A percentile compares a stretch with the other conserved stretches of the same genome.
Evolutionary conservation across 2,329 filamentous ascomycete species (phyloP).

Genomic region (Chaetoscypha palmicola): DNA sequence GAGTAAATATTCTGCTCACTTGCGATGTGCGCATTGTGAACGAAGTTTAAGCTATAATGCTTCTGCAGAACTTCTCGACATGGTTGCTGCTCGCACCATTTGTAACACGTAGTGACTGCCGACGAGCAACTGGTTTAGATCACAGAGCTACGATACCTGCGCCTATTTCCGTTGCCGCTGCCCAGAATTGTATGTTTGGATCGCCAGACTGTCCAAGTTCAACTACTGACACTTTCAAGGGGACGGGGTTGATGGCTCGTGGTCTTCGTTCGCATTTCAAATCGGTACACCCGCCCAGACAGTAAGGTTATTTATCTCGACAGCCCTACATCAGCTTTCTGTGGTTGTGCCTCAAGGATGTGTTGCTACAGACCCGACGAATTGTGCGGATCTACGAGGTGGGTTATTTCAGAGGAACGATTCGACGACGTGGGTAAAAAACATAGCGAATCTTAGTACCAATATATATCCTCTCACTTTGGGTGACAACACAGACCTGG

Average conservation of each 20-base stretch:
- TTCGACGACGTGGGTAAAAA: conserved; percentile 47
- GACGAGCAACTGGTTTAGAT: neutral
- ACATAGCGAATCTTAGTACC: conserved; percentile 32
- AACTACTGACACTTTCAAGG: conserved; percentile 20
- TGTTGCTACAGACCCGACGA: conserved; percentile 31
- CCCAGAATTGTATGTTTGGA: conserved; percentile 8
- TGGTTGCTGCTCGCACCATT: conserved; percentile 1
- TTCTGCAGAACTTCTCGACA: neutral
- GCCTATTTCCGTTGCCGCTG: conserved; percentile 7
- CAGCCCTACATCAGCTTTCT: conserved; percentile 63
- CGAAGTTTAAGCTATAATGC: neutral
- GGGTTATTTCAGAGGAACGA: conserved; percentile 45
- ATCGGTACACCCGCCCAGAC: conserved; percentile 45
- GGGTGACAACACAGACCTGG: conserved; percentile 3
- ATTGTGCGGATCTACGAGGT: conserved; percentile 50
- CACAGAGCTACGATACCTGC: conserved; percentile 3
- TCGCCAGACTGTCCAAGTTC: neutral
- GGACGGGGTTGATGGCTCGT: conserved; percentile 60
- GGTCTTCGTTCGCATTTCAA: conserved; percentile 60
- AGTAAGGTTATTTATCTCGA: conserved; percentile 54
- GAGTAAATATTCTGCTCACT: no score
- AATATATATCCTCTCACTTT: conserved; percentile 23
- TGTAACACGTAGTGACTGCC: neutral
- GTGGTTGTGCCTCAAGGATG: conserved; percentile 53
- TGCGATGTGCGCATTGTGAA: neutral